Evolutionary conservation across 331 rosid genomes (phyloP), one percentile per base, ranked within the genome.

Genomic region (Saraca asoca): DNA sequence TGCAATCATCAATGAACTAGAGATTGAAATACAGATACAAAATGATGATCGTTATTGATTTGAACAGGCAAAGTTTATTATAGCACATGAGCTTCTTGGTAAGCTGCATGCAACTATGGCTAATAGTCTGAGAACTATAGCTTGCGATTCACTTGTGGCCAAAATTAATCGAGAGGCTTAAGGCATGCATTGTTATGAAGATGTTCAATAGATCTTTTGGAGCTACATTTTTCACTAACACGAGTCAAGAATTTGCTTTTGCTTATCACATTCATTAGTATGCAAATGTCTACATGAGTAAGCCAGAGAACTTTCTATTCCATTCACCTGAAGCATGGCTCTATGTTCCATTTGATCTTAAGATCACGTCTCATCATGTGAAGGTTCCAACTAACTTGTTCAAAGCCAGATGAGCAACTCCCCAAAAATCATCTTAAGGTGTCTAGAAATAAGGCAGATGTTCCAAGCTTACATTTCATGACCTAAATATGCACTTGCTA

Each of bases 231-330:
- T 87, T 85, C 34, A 82, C 94, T 9, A 88, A 85, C 74, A 87
- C 89, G 12, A 96, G 96, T 51, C 96, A 88, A 75, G 98, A 89
- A 84, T 90, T 96, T 59, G 94, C 96, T 61, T 93, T 93, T 79
- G 95, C 98, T 10, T 88, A 90, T 73, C 88, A 87, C 73, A 89
- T 93, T 62, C 98, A 93, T 75, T 95, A 87, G 71, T 93, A 93
- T 84, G 98, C 98, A 19, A 96, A 93, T 79, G 95, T 93, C 33
- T 93, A 93, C 76, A 93, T 96, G 72, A 93, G 98, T 68, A 93
- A 89, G 79, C 95, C 98, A 12, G 96, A 93, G 83, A 93, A 93
- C 73, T 93, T 93, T 76, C 81, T 87, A 66, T 76, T 64, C 68
- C 81, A 90, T 80, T 88, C 94, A 72, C 84, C 90, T 66, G 96